These are phyloP conservation scores for Melaleuca alternifolia DNA, from an alignment of 345 rosid genomes.

Conservation along the genomic window DNA sequence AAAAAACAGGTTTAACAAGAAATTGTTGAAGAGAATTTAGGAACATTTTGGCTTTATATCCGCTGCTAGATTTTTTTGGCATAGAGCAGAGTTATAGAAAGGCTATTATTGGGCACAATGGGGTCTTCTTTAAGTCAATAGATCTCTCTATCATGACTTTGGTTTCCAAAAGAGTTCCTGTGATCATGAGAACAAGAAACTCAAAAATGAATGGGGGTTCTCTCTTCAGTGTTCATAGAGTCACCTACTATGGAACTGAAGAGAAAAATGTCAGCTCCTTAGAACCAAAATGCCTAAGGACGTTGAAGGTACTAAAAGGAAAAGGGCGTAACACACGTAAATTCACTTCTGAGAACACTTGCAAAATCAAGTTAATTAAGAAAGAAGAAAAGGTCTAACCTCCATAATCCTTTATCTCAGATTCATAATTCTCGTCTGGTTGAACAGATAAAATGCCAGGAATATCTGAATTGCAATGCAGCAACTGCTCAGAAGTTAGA, in stretches of 20 bases:
- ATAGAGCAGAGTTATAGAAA: not conserved
- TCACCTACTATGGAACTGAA: not conserved
- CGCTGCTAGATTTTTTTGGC: not conserved
- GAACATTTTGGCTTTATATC: not conserved
- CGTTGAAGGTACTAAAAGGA: not conserved
- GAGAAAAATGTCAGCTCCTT: not conserved
- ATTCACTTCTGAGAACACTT: not conserved
- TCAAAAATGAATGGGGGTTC: not conserved
- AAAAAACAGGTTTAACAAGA: not conserved
- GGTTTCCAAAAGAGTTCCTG: not conserved
- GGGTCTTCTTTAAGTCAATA: not conserved
- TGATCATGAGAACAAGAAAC: not conserved
- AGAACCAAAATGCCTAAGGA: not conserved
- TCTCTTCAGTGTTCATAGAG: not conserved
- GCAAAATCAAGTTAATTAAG: not conserved
- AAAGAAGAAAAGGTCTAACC: constrained; percentile 17
- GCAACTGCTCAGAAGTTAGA: not conserved
- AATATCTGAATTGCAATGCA: constrained; percentile 37
- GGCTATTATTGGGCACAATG: not conserved
- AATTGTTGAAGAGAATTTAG: not conserved
- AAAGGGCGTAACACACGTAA: not conserved
- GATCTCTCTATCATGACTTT: not conserved
- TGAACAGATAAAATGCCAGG: constrained; percentile 85
- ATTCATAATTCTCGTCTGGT: constrained; percentile 51
- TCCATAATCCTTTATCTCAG: constrained; percentile 60